phyloP scores from a whole-genome alignment of 345 rosid species.

The Eucalyptus virginea region DNA sequence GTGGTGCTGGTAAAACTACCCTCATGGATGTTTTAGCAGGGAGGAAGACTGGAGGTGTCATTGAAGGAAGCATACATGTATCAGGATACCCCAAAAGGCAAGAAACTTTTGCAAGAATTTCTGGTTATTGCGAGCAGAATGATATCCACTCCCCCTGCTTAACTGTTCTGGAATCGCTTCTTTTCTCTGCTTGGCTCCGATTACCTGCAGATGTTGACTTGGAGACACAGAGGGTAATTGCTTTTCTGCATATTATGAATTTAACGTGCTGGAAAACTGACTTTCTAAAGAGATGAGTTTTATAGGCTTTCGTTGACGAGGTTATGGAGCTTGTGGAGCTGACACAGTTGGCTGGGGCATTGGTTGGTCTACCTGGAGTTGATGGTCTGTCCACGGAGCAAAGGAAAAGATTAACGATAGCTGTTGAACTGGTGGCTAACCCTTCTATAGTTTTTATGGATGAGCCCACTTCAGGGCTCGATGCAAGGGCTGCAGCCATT shows the following conservation, averaged over 20 bases:
- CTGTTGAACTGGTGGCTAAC: constrained; percentile 92
- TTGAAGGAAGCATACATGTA: constrained; percentile 75
- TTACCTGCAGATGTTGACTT: constrained; percentile 62
- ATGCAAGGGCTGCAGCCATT: constrained; percentile 97
- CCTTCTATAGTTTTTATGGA: constrained; percentile 98
- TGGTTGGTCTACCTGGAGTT: constrained; percentile 94
- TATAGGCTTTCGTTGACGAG: constrained; percentile 93
- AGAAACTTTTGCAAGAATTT: constrained; percentile 92
- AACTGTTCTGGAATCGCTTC: constrained; percentile 86
- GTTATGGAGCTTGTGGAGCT: constrained; percentile 99
- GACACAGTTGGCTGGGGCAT: constrained; percentile 64
- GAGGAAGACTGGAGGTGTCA: constrained; percentile 86
- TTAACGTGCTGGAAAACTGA: constrained; percentile 3
- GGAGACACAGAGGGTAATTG: constrained; percentile 70
- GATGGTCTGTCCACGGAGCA: constrained; percentile 96
- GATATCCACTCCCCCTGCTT: constrained; percentile 96
- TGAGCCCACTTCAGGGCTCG: constrained; percentile 96
- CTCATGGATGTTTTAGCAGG: constrained; percentile 99
- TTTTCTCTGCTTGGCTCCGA: constrained; percentile 94
- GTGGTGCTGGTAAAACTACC: constrained; percentile 98
- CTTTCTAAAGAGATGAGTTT: constrained; percentile 1
- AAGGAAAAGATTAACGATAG: constrained; percentile 87
- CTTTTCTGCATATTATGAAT: not conserved
- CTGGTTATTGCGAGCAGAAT: constrained; percentile 97
- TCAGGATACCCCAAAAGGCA: constrained; percentile 90